Percentiles rank a stretch among this genome's conserved stretches.
These are phyloP conservation scores for Ceratobasidium sp. DNA, from an alignment of 1,284 basidiomycete species.

Conservation along the genomic window DNA sequence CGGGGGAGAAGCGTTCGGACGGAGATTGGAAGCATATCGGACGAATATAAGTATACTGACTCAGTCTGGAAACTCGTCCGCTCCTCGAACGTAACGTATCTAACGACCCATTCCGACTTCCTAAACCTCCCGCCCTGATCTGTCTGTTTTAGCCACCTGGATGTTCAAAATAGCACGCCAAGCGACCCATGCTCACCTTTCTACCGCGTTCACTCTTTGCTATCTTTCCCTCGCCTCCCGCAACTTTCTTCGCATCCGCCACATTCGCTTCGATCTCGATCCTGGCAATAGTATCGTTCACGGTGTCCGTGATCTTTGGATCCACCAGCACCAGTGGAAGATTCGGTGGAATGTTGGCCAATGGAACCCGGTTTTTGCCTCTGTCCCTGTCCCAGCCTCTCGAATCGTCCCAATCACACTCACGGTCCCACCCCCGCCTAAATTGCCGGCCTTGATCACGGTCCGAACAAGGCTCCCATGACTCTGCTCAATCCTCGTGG, in stretches of 20 bases:
- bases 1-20: too few relatives aligned
- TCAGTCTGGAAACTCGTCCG: too few relatives aligned
- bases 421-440: not conserved
- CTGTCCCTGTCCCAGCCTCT: constrained; percentile 1
- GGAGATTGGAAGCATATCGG: too few relatives aligned
- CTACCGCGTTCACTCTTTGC: not conserved
- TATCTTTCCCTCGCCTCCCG: not conserved
- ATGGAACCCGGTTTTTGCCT: not conserved
- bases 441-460: not conserved
- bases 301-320: constrained; percentile 22
- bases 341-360: not conserved
- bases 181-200: not conserved
- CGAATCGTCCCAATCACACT: not conserved
- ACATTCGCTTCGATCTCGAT: constrained; percentile 35
- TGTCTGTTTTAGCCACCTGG: too few relatives aligned
- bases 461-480: not conserved
- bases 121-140: too few relatives aligned
- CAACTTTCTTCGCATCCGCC: constrained; percentile 22
- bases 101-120: too few relatives aligned
- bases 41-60: too few relatives aligned
- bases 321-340: constrained; percentile 3
- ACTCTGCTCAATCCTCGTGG: not conserved
- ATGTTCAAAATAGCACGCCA: not conserved
- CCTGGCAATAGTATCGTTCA: constrained; percentile 35
- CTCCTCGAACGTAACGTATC: not conserved